Percentiles rank a stretch among this genome's conserved stretches.
These are phyloP conservation scores for Cutaneotrichosporon sp. DNA, from an alignment of 1,284 basidiomycete species.

Conservation along the genomic window DNA sequence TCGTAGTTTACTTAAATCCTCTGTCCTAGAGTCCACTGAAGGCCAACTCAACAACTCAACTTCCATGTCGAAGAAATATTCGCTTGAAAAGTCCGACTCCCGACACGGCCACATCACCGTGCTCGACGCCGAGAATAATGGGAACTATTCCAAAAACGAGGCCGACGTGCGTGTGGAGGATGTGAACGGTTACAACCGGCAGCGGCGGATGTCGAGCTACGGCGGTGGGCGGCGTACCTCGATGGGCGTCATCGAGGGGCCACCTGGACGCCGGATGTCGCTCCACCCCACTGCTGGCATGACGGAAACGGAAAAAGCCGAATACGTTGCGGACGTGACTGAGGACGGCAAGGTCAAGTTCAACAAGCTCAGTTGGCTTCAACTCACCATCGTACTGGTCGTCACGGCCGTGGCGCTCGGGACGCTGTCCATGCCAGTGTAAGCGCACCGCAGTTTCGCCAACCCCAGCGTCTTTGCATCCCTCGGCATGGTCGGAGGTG, in stretches of 20 bases:
- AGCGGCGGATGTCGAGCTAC: neutral
- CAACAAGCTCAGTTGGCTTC: conserved; percentile 25
- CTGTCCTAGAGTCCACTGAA: neutral
- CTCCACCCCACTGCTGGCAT: conserved; percentile 12
- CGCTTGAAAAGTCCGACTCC: neutral
- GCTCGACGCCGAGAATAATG: neutral
- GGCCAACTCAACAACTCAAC: neutral
- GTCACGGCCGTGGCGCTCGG: conserved; percentile 24
- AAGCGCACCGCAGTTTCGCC: neutral
- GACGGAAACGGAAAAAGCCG: conserved; percentile 15
- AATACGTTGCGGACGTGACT: conserved; percentile 16
- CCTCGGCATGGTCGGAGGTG: conserved; percentile 24
- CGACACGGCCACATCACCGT: neutral
- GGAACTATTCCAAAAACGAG: neutral
- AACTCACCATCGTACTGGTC: conserved; percentile 24
- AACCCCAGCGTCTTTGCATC: conserved; percentile 21
- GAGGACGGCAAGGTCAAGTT: conserved; percentile 22
- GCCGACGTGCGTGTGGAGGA: no score
- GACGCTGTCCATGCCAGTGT: conserved; percentile 22
- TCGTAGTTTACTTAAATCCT: neutral
- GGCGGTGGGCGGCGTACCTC: neutral
- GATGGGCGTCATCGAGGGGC: neutral
- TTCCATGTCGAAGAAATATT: neutral
- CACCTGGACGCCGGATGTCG: neutral
- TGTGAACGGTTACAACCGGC: neutral